These are phyloP conservation scores for Pholiota molesta DNA, from an alignment of 768 basidiomycete species.

Conservation along the genomic window DNA sequence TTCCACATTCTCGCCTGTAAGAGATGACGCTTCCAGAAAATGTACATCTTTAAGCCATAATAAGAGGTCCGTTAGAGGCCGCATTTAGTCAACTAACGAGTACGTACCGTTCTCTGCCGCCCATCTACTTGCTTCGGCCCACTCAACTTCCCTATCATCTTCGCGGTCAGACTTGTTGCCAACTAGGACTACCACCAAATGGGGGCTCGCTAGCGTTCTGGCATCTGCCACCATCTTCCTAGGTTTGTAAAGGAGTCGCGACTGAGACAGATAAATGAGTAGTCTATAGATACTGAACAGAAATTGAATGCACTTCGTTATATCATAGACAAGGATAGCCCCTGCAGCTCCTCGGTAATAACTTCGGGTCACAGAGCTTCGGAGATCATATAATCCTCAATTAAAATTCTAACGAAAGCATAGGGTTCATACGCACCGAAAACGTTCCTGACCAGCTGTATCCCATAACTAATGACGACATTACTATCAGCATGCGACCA, in stretches of 20 bases:
- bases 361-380: slow-evolving; percentile 87
- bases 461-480: slow-evolving; percentile 79
- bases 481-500: slow-evolving; percentile 19
- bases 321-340: slow-evolving; percentile 92
- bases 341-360: slow-evolving; percentile 96
- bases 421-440: slow-evolving; percentile 54
- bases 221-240: slow-evolving; percentile 93
- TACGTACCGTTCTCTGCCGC: slow-evolving; percentile 89
- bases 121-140: slow-evolving; percentile 94
- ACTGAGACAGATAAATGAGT: slow-evolving; percentile 43
- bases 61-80: slow-evolving; percentile 6
- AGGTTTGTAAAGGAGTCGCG: slow-evolving; percentile 87
- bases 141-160: slow-evolving; percentile 94
- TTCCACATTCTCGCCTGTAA: slow-evolving; percentile 92
- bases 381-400: neutral
- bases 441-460: slow-evolving; percentile 95
- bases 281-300: neutral
- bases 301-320: slow-evolving; percentile 66
- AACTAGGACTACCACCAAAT: slow-evolving; percentile 87
- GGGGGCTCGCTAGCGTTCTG: slow-evolving; percentile 87
- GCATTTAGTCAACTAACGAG: slow-evolving; percentile 10
- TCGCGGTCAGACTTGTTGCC: slow-evolving; percentile 96
- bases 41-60: slow-evolving; percentile 66
- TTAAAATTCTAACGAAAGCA: neutral
- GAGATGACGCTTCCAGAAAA: slow-evolving; percentile 91